Evolutionary conservation across 305 asterid genomes (phyloP), one percentile per base, ranked within the genome.

Genomic region (Fraxinus velutina): DNA sequence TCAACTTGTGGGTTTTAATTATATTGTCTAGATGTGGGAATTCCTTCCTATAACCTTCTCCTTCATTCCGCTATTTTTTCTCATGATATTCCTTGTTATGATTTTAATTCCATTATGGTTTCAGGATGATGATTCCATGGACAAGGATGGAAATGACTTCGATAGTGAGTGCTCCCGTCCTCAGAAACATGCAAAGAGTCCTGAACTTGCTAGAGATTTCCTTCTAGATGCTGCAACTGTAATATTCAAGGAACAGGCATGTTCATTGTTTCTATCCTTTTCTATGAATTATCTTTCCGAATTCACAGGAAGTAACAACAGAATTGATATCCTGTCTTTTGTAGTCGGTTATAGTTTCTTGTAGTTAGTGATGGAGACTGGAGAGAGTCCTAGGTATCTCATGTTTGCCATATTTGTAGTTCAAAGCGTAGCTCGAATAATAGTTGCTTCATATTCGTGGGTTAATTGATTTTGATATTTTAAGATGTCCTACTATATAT

Each of bases 121-220:
- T 79, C 85, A 96, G 99, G 99, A 96, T 89, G 99, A 96, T 90
- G 98, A 94, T 77, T 93, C 96, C 89, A 88, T 94, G 94, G 99
- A 96, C 84, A 96, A 94, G 94, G 99, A 93, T 73, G 98, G 92
- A 79, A 93, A 90, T 90, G 98, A 94, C 84, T 85, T 94, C 55
- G 98, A 94, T 83, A 92, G 94, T 70, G 97, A 94, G 86, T 94
- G 97, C 87, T 87, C 97, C 83, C 98, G 98, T 82, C 99, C 99
- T 78, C 98, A 93, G 86, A 96, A 93, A 87, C 99, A 96, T 88
- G 98, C 99, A 55, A 96, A 96, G 93, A 96, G 99, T 91, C 98
- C 99, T 85, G 99, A 96, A 88, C 98, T 96, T 85, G 98, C 99
- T 83, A 94, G 97, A 71, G 99, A 96, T 85, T 96, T 96, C 88